These are phyloP conservation scores for Taphrina confusa DNA, from an alignment of 1,139 yeast genomes.

Conservation along the genomic window DNA sequence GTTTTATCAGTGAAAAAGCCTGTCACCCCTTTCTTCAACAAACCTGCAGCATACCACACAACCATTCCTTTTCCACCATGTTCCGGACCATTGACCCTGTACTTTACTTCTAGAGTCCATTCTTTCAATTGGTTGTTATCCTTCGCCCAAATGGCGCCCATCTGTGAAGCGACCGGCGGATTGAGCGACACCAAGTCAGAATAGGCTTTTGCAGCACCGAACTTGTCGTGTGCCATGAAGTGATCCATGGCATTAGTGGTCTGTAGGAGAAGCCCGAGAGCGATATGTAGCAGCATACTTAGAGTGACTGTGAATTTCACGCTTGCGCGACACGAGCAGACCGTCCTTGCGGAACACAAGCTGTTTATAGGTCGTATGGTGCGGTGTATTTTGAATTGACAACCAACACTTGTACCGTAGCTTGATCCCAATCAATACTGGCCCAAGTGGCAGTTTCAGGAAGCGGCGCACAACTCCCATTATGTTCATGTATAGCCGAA, in stretches of 20 bases:
- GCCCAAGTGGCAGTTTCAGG: too few species aligned
- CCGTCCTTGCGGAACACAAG: too few species aligned
- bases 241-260: background rate
- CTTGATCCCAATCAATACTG: too few species aligned
- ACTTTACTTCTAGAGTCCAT: constrained; percentile 46
- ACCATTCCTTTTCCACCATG: constrained; percentile 47
- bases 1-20: background rate
- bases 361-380: too few species aligned
- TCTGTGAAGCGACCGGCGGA: constrained; percentile 36
- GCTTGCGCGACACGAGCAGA: too few species aligned
- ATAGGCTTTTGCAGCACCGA: constrained; percentile 27
- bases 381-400: too few species aligned
- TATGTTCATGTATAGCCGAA: too few species aligned
- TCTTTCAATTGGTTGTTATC: constrained; percentile 43
- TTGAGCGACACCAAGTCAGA: constrained; percentile 20
- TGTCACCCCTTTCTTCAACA: constrained; percentile 4
- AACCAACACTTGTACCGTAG: too few species aligned
- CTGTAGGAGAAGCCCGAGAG: background rate
- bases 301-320: too few species aligned
- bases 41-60: constrained; percentile 46
- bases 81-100: constrained; percentile 45
- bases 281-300: background rate
- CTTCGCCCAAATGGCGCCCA: constrained; percentile 46
- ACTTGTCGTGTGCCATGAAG: constrained; percentile 14
- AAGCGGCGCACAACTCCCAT: too few species aligned